phyloP scores from a whole-genome alignment of 2,329 filamentous ascomycete species.

The Pseudocercospora pini-densiflorae region DNA sequence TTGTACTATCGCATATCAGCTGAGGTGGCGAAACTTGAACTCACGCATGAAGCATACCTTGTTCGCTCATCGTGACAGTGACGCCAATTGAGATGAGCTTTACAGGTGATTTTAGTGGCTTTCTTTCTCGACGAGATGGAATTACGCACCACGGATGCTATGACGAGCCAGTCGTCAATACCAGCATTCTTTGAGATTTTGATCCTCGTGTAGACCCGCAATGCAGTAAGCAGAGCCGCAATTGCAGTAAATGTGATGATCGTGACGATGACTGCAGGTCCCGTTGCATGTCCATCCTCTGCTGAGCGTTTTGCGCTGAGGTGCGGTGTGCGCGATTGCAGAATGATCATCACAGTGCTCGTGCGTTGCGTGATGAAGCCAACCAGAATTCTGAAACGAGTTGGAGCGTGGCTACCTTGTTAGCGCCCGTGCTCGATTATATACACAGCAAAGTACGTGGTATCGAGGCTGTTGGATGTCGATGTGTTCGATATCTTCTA shows the following conservation, averaged over 20 bases:
- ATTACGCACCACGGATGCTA: constrained; percentile 18
- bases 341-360: background rate
- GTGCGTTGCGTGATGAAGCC: background rate
- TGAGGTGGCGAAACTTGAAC: background rate
- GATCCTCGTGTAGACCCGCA: constrained; percentile 17
- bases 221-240: constrained; percentile 16
- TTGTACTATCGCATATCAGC: constrained; percentile 14
- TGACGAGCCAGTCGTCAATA: constrained; percentile 24
- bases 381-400: background rate
- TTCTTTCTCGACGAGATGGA: background rate
- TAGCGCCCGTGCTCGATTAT: background rate
- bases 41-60: constrained; percentile 13
- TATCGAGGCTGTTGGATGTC: background rate
- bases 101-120: constrained; percentile 3
- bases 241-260: constrained; percentile 17
- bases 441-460: no score
- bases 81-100: constrained; percentile 18
- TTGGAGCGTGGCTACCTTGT: constrained; percentile 1
- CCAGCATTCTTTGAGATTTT: constrained; percentile 23
- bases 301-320: background rate
- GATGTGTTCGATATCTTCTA: background rate
- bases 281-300: constrained; percentile 19
- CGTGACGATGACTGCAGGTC: constrained; percentile 13
- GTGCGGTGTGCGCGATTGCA: background rate
- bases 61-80: constrained; percentile 22